Evolutionary conservation across 495 filamentous ascomycete genomes (phyloP).

Genomic region (Neurospora hispaniola): DNA sequence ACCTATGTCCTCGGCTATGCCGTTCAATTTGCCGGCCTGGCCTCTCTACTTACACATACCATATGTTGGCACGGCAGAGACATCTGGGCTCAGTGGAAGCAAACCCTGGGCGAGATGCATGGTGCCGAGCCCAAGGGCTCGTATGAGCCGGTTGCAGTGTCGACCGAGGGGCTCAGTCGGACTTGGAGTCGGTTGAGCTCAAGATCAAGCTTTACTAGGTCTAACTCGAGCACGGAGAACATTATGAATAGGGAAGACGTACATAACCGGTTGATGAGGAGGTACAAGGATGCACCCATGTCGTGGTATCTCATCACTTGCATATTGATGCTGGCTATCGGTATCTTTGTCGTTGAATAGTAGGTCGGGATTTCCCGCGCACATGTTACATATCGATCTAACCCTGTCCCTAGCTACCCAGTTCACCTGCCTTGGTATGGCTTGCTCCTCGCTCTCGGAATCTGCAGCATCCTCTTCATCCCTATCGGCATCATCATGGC

Average conservation of each 20-base stretch:
- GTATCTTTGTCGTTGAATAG: slow-evolving; percentile 79
- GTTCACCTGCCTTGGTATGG: slow-evolving; percentile 71
- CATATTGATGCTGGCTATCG: slow-evolving; percentile 56
- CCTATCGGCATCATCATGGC: slow-evolving; percentile 80
- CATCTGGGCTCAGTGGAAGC: slow-evolving; percentile 58
- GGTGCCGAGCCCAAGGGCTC: slow-evolving; percentile 26
- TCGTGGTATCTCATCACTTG: slow-evolving; percentile 68
- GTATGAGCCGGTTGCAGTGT: slow-evolving; percentile 34
- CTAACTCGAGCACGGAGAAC: slow-evolving; percentile 39
- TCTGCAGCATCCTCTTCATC: slow-evolving; percentile 64
- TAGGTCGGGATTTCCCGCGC: slow-evolving; percentile 19
- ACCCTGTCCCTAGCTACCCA: slow-evolving; percentile 44
- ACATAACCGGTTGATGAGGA: slow-evolving; percentile 66
- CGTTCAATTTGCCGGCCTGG: slow-evolving; percentile 69
- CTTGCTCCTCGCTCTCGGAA: slow-evolving; percentile 60
- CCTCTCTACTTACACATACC: slow-evolving; percentile 61
- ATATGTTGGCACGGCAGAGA: slow-evolving; percentile 65
- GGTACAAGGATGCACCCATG: slow-evolving; percentile 64
- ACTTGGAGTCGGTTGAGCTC: slow-evolving; percentile 2
- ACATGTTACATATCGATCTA: slow-evolving; percentile 4
- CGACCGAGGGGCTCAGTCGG: slow-evolving; percentile 7
- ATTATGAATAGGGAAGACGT: slow-evolving; percentile 60
- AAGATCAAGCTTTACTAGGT: slow-evolving; percentile 15
- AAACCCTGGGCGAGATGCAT: slow-evolving; percentile 37
- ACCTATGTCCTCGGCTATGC: slow-evolving; percentile 75